Evolutionary conservation across 2,329 filamentous ascomycete species (phyloP), one percentile per base, ranked within the genome.

Genomic region (Penicillium sp.): DNA sequence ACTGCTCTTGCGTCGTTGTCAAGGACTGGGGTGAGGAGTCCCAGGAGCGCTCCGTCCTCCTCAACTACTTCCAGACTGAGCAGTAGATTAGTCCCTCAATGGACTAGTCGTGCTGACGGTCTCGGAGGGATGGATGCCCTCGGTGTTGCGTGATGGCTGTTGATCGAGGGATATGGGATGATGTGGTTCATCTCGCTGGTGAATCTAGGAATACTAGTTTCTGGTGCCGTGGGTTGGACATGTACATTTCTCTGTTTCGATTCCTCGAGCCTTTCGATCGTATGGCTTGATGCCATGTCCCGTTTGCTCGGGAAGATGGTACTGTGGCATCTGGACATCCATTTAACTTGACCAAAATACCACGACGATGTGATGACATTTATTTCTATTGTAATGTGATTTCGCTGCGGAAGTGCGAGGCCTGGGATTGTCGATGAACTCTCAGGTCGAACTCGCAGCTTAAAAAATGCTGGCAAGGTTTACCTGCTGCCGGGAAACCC

Each of bases 21-120:
- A 91, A 93, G 80, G 90, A 98, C 76, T 98, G 93, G 93, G 93
- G 93, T 82, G 93, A 97, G 83, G 93, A 98, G 81, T 94, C 87
- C 60, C 90, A 94, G 79, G 93, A 98, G 84, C 90, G 93, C 71
- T 88, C 84, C 68, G 89, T 97, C 76, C 87, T 98, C 72, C 88
- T 98, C 75, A 95, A 98, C 86, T 98, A 98, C 87, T 97, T 98
- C 90, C 87, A 95, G 80, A 95, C 89, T 72, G 71, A 73, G 68
- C 70, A 73, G 61, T 73, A 73, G 53, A 67, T 54, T 49, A 43
- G 41, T 33, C 30, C 27, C 31, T n/a, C 4, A 6, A n/a, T 42
- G 23, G 39, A 30, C 35, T 48, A 32, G 39, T 43, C 41, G 37
- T 49, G 43, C 36, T 41, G 36, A 33, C 31, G 39, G 47, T 47